Evolutionary conservation across 768 basidiomycete species (phyloP), one percentile per base, ranked within the genome.

Genomic region (Fibroporia radiculosa): DNA sequence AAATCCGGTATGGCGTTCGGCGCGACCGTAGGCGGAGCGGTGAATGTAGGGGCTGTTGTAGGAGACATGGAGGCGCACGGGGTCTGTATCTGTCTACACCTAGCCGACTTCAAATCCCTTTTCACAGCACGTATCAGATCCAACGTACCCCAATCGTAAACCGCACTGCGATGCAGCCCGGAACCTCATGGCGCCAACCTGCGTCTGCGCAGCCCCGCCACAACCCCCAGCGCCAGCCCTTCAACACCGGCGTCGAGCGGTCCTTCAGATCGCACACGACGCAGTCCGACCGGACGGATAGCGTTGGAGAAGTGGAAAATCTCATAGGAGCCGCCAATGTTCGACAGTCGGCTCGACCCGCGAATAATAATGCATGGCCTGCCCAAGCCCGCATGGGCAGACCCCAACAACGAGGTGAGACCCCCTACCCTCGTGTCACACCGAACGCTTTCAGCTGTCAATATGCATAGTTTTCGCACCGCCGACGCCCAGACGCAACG

Each of bases 281-380:
- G 3, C 31, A 53, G 2, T 62, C 61, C 2, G 59, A 60, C 13
- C 54, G 47, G 3, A 57, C 84, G 25, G 77, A 78, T 43, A 85
- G 83, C 57, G 72, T 75, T 1, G 74, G 78, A 40, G 85, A 87
- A 55, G 81, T 86, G n/a, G 84, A 88, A 56, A 73, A 74, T 49
- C 57, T 85, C 48, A 67, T 86, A 28, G 62, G 72, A 1, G 48
- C 47, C 37, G 41, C 49, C 26, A 24, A 47, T 16, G 37, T 28
- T 20, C 48, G 44, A 35, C 56, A 60, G 45, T 53, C 53, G 6
- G 23, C 47, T 44, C 27, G 40, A 49, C 44, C 52, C 47, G 44
- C 47, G 28, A 29, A 23, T 37, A 33, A 20, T 19, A 19, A 10
- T 19, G 13, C 42, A 16, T 53, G 52, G 52, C n/a, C 42, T 12